Evolutionary conservation across 2,329 filamentous ascomycete genomes (phyloP).

Genomic region (Tolypocladium album): DNA sequence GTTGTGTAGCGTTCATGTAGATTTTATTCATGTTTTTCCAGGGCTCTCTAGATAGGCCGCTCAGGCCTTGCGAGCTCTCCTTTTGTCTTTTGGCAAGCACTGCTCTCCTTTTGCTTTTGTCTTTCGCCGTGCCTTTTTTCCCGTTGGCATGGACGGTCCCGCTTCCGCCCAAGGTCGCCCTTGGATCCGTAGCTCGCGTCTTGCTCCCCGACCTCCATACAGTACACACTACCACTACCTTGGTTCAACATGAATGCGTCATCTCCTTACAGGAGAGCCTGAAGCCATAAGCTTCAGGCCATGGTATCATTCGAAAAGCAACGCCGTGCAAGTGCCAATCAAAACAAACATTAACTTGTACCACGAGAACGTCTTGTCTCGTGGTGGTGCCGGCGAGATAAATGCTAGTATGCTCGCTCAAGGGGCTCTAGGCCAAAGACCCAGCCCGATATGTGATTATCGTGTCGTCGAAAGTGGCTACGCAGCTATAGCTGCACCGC

Average conservation of each 20-base stretch:
- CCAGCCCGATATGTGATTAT: background rate
- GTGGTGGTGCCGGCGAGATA: constrained; percentile 1
- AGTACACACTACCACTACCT: constrained; percentile 16
- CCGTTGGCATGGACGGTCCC: background rate
- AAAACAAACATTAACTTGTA: constrained; percentile 7
- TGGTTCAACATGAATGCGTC: constrained; percentile 3
- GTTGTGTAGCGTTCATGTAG: background rate
- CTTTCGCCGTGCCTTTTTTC: background rate
- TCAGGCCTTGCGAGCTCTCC: background rate
- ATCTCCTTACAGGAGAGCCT: constrained; percentile 1
- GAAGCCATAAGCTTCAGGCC: constrained; percentile 10
- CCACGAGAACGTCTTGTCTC: constrained; percentile 4
- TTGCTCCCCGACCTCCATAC: constrained; percentile 11
- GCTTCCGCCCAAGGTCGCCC: constrained; percentile 13
- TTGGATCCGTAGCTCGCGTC: constrained; percentile 1
- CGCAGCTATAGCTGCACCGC: background rate
- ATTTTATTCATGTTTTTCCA: background rate
- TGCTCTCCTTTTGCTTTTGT: background rate
- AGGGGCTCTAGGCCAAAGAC: background rate
- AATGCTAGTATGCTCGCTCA: background rate
- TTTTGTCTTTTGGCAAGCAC: background rate
- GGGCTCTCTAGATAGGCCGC: background rate
- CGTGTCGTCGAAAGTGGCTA: background rate
- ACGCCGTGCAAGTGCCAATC: constrained; percentile 8
- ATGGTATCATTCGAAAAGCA: constrained; percentile 18